Base-by-base conservation (phyloP, 2,329 filamentous ascomycete genomes). In the Didymella pinodella region DNA sequence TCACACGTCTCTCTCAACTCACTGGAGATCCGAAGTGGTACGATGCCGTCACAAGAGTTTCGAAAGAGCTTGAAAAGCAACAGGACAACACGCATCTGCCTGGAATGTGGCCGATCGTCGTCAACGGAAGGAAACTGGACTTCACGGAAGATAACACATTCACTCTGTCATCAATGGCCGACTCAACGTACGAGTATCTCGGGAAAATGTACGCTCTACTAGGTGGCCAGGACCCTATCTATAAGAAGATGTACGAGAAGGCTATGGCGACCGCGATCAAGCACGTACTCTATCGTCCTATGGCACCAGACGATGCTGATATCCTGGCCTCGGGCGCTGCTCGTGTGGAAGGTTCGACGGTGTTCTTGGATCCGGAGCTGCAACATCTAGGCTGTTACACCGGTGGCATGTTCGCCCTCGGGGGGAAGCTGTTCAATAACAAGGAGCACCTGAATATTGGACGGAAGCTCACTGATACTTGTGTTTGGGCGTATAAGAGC, bases 351-450 rank as follows among this genome's bases (percentile, higher is more conserved):
- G 66, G 59, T 54, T 59, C 65, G 31, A 71, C 66, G 4, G 60
- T 65, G 2, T 61, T 66, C 8, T 74, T 85, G 6, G 75, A 80
- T 11, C 81, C 85, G 12, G 81, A 87, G 64, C 80, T 82, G 26
- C 82, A 85, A 50, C 86, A 88, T 71, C 78, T 88, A 14, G 80
- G 79, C 25, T 88, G 86, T 75, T 88, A 86, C 67, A 79, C 83
- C 0, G 86, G 86, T 11, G 86, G 85, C 51, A 88, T 88, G 85
- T 84, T 87, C 59, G 86, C 83, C 0, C 73, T 88, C 0, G 86
- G 85, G 28, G 82, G 85, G 44, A 85, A 83, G 65, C 68, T 88
- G 1, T 87, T 88, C 70, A 75, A 80, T 14, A 78, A 84, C n/a
- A 74, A 82, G 2, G 75, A 76, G 16, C 85, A 88, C 64, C 76